Percentiles rank a stretch among this genome's conserved stretches.
These are phyloP conservation scores for Podospora bellae-mahoneyi DNA, from an alignment of 495 filamentous ascomycete genomes.

Conservation along the genomic window DNA sequence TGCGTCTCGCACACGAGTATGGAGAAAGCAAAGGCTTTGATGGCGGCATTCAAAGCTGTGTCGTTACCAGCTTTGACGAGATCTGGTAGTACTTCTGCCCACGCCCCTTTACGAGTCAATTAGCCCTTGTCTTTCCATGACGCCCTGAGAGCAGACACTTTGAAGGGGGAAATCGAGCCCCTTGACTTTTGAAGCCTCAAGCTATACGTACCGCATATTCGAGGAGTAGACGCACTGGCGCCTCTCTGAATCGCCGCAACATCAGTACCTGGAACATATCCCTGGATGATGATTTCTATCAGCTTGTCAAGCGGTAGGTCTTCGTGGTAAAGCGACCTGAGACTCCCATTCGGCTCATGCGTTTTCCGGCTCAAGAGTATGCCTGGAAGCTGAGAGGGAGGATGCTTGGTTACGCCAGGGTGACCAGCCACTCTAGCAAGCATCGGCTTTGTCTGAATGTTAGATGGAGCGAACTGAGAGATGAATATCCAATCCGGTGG, in stretches of 20 bases:
- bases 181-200: neutral
- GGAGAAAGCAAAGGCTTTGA: constrained; percentile 32
- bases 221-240: constrained; percentile 19
- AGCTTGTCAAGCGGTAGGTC: constrained; percentile 16
- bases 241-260: too few relatives aligned
- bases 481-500: constrained; percentile 27
- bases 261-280: constrained; percentile 19
- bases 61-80: constrained; percentile 19
- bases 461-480: constrained; percentile 10
- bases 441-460: neutral
- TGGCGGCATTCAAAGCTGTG: constrained; percentile 26
- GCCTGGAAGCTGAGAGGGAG: neutral
- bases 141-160: neutral
- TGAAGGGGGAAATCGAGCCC: neutral
- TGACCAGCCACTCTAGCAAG: neutral
- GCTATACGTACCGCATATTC: constrained; percentile 34
- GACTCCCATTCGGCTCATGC: too few relatives aligned
- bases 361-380: neutral
- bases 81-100: constrained; percentile 38
- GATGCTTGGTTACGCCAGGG: neutral
- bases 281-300: constrained; percentile 17
- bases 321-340: neutral
- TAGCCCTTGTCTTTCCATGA: neutral
- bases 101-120: constrained; percentile 11
- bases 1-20: constrained; percentile 23